phyloP scores from a whole-genome alignment of 2,329 filamentous ascomycete species.

The Phialocephala sp. region DNA sequence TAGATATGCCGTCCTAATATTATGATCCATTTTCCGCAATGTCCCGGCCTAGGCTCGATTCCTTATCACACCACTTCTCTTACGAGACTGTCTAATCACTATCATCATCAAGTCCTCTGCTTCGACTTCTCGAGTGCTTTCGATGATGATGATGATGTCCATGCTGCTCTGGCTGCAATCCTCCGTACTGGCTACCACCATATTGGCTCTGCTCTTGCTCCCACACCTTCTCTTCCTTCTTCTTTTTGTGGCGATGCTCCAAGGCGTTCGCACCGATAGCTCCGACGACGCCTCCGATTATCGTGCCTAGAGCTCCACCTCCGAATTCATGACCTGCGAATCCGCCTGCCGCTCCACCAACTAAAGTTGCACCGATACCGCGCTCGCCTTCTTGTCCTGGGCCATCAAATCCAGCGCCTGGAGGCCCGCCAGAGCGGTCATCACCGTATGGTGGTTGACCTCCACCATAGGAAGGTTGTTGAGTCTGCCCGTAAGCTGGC shows the following conservation, averaged over 20 bases:
- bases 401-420: slow-evolving; percentile 28
- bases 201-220: slow-evolving; percentile 31
- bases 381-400: slow-evolving; percentile 53
- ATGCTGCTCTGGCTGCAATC: slow-evolving; percentile 32
- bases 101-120: slow-evolving; percentile 27
- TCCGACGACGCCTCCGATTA: slow-evolving; percentile 58
- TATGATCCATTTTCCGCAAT: too few relatives aligned
- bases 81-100: slow-evolving; percentile 30
- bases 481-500: slow-evolving; percentile 15
- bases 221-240: slow-evolving; percentile 43
- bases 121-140: slow-evolving; percentile 27
- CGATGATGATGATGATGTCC: slow-evolving; percentile 21
- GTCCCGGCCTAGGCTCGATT: too few relatives aligned
- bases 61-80: neutral
- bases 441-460: slow-evolving; percentile 27
- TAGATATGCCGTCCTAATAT: neutral
- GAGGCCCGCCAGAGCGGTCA: slow-evolving; percentile 25
- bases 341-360: slow-evolving; percentile 58
- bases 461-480: slow-evolving; percentile 15
- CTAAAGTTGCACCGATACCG: slow-evolving; percentile 59
- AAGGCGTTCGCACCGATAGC: slow-evolving; percentile 61
- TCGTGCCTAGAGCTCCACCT: slow-evolving; percentile 57
- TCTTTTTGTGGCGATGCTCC: slow-evolving; percentile 50
- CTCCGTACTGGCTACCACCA: slow-evolving; percentile 25
- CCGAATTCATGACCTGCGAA: slow-evolving; percentile 60